Conservation (phyloP, 371 early-diverging fungal species). For the Entomophthora muscae region DNA sequence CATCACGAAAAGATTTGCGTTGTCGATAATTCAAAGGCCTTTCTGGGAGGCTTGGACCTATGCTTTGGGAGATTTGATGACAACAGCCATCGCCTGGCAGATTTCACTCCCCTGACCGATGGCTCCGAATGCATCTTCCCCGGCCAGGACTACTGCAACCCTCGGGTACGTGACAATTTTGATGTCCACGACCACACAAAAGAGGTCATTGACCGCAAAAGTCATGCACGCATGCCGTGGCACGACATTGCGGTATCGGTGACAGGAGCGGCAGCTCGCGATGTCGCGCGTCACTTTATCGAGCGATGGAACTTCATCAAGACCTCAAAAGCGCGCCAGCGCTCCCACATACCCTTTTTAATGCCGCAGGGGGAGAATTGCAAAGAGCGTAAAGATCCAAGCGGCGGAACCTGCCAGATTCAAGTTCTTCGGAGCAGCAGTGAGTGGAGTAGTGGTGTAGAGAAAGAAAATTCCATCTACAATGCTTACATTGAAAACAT, state of each 20-base stretch:
- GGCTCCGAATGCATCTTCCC: slow-evolving; percentile 34
- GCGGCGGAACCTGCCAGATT: slow-evolving; percentile 39
- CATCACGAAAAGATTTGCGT: slow-evolving; percentile 56
- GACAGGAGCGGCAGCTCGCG: slow-evolving; percentile 38
- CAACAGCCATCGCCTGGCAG: slow-evolving; percentile 58
- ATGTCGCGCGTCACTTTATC: slow-evolving; percentile 76
- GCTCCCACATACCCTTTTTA: slow-evolving; percentile 39
- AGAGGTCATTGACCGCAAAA: slow-evolving; percentile 13
- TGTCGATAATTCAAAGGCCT: slow-evolving; percentile 67
- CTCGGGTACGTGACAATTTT: slow-evolving; percentile 28
- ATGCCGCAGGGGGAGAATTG: slow-evolving; percentile 68
- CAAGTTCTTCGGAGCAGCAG: slow-evolving; percentile 52
- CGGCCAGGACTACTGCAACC: slow-evolving; percentile 84
- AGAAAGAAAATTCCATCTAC: slow-evolving; percentile 55
- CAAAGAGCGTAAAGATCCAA: slow-evolving; percentile 31
- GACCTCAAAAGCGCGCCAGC: slow-evolving; percentile 39
- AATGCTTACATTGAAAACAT: slow-evolving; percentile 68
- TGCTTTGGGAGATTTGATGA: slow-evolving; percentile 84
- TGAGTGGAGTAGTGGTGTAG: slow-evolving; percentile 45
- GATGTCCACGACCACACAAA: background rate
- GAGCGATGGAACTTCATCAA: slow-evolving; percentile 86
- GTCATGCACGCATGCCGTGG: slow-evolving; percentile 81
- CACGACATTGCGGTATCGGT: slow-evolving; percentile 59
- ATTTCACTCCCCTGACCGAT: slow-evolving; percentile 29
- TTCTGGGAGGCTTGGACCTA: slow-evolving; percentile 81